phyloP scores from a whole-genome alignment of 1,139 yeast genomes.

The Protomyces lactucae-debilis region DNA sequence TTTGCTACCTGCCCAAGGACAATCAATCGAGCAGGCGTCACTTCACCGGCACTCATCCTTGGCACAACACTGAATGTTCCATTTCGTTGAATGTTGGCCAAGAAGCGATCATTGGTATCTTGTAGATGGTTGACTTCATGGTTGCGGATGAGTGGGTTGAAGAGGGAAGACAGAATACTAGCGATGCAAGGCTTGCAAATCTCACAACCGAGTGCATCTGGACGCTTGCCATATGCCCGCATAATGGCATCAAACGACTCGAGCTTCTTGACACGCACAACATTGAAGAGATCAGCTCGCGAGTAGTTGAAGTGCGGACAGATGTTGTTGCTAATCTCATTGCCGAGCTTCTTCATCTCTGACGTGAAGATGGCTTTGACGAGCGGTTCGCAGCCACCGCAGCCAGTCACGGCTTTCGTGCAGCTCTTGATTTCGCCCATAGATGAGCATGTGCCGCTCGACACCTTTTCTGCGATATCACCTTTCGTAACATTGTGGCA shows the following conservation, averaged over 20 bases:
- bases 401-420: constrained; percentile 42
- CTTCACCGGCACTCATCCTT: constrained; percentile 41
- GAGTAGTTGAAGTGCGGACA: constrained; percentile 40
- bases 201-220: constrained; percentile 39
- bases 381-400: constrained; percentile 42
- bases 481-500: constrained; percentile 41
- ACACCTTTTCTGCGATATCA: constrained; percentile 35
- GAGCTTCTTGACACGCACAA: constrained; percentile 39
- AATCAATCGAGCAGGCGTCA: constrained; percentile 40
- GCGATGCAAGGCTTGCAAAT: constrained; percentile 41
- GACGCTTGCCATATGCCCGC: constrained; percentile 36
- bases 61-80: constrained; percentile 42
- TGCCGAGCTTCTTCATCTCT: constrained; percentile 40
- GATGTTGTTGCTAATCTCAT: constrained; percentile 37
- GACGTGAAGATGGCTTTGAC: constrained; percentile 40
- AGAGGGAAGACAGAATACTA: constrained; percentile 39
- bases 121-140: constrained; percentile 39
- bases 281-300: constrained; percentile 39
- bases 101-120: constrained; percentile 40
- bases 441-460: constrained; percentile 37
- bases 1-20: constrained; percentile 39
- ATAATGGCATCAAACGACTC: constrained; percentile 38
- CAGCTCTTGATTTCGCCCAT: constrained; percentile 39
- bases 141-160: constrained; percentile 38
- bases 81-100: constrained; percentile 41